Percentiles rank a stretch among this genome's conserved stretches.
These are phyloP conservation scores for Entophlyctis helioformis DNA, from an alignment of 192 early-diverging fungal species.

Conservation along the genomic window DNA sequence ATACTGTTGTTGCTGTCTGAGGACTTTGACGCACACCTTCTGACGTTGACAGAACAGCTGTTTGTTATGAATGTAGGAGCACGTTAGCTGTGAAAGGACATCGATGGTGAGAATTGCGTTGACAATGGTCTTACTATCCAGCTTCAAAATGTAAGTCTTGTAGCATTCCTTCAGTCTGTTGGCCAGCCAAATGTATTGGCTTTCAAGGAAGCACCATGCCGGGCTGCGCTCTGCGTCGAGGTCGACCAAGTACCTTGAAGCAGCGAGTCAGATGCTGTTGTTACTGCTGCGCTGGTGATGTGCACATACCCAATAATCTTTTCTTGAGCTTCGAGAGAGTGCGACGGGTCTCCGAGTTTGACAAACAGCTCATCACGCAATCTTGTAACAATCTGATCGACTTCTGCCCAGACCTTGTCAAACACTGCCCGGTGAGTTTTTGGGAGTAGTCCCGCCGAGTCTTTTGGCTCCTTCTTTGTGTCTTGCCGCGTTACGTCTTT, in stretches of 20 bases:
- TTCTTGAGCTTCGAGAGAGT: slow-evolving; percentile 79
- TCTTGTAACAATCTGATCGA: slow-evolving; percentile 65
- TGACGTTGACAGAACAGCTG: no score
- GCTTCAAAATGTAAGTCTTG: no score
- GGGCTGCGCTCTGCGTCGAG: slow-evolving; percentile 74
- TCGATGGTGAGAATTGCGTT: no score
- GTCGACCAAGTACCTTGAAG: slow-evolving; percentile 52
- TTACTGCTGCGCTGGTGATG: neutral
- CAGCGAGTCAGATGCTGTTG: neutral
- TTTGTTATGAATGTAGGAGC: no score
- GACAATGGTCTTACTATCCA: no score
- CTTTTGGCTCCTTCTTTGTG: slow-evolving; percentile 10
- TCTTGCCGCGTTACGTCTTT: neutral
- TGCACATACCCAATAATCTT: slow-evolving; percentile 59
- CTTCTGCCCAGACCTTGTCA: slow-evolving; percentile 90
- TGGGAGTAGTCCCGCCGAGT: slow-evolving; percentile 29
- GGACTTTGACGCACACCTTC: no score
- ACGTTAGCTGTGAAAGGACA: no score
- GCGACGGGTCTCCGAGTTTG: slow-evolving; percentile 63
- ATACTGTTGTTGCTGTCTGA: no score
- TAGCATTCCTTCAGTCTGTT: no score
- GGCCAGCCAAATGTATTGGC: slow-evolving; percentile 85
- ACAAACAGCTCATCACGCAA: slow-evolving; percentile 63
- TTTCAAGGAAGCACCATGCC: slow-evolving; percentile 76
- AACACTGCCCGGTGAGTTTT: slow-evolving; percentile 60